Evolutionary conservation across 805 yeast species (phyloP).

Genomic region (Wickerhamiella qilinensis): DNA sequence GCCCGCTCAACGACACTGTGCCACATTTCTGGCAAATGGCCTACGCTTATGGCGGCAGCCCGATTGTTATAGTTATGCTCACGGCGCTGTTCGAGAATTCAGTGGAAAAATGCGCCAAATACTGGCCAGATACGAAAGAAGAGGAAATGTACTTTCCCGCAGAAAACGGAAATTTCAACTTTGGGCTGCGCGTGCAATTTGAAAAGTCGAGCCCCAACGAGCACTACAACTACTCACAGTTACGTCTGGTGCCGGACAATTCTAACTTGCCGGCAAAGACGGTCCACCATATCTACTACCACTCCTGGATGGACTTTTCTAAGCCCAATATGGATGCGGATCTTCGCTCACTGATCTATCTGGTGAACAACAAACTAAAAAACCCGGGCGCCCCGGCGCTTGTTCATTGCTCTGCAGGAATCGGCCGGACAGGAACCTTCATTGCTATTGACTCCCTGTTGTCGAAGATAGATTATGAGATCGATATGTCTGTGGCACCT

Average conservation of each 20-base stretch:
- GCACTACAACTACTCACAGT: conserved; percentile 13
- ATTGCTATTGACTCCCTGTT: conserved; percentile 46
- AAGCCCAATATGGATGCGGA: conserved; percentile 28
- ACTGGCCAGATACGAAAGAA: conserved; percentile 40
- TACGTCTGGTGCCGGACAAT: conserved; percentile 12
- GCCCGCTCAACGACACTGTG: conserved; percentile 60
- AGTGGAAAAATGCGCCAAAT: conserved; percentile 65
- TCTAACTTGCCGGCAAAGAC: conserved; percentile 10
- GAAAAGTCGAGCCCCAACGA: conserved; percentile 9
- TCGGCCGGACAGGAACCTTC: conserved; percentile 90
- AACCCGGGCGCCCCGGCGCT: conserved; percentile 38
- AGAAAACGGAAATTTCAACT: conserved; percentile 9
- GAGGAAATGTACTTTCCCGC: conserved; percentile 6
- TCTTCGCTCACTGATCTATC: conserved; percentile 39
- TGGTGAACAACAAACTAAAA: conserved; percentile 30
- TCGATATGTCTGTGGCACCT: conserved; percentile 10
- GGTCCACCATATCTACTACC: conserved; percentile 50
- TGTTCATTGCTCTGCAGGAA: conserved; percentile 93
- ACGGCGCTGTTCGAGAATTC: conserved; percentile 66
- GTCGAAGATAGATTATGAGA: conserved; percentile 13
- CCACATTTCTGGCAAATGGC: conserved; percentile 78
- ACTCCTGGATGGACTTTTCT: conserved; percentile 75
- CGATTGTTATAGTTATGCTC: conserved; percentile 49
- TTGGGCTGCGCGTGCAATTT: conserved; percentile 11
- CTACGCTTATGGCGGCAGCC: conserved; percentile 52